These are phyloP conservation scores for Penicillium macrosclerotiorum DNA, from an alignment of 495 filamentous ascomycete species.

Conservation along the genomic window DNA sequence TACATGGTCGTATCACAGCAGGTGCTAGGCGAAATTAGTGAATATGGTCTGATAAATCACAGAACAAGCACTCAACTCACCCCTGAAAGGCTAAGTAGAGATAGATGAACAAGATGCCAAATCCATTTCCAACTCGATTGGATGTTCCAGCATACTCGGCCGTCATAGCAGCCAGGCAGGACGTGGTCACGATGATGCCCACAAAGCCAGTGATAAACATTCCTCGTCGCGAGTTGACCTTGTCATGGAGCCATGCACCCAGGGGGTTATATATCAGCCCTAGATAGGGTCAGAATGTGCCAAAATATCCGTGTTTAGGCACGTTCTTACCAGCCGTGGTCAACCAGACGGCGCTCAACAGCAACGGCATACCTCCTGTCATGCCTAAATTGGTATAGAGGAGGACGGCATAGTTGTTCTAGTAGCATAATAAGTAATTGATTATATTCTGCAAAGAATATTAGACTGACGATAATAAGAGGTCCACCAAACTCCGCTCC, in stretches of 20 bases:
- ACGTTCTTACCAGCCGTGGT: slow-evolving; percentile 36
- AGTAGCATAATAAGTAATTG: slow-evolving; percentile 4
- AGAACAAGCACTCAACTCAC: slow-evolving; percentile 10
- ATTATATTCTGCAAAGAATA: not conserved
- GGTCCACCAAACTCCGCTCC: slow-evolving; percentile 39
- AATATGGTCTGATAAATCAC: not conserved
- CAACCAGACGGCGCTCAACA: slow-evolving; percentile 48
- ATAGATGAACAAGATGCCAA: slow-evolving; percentile 49
- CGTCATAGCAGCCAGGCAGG: slow-evolving; percentile 41
- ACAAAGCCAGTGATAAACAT: slow-evolving; percentile 46
- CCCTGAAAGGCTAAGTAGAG: slow-evolving; percentile 46
- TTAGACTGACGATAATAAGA: slow-evolving; percentile 32
- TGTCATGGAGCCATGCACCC: slow-evolving; percentile 47
- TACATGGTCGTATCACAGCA: slow-evolving; percentile 53
- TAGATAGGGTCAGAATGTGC: slow-evolving; percentile 15
- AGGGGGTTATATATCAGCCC: slow-evolving; percentile 46
- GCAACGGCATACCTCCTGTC: slow-evolving; percentile 42
- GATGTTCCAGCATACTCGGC: slow-evolving; percentile 41
- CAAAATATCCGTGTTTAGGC: not conserved
- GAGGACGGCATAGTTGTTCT: slow-evolving; percentile 50
- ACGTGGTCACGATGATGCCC: slow-evolving; percentile 36
- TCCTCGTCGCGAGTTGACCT: slow-evolving; percentile 41
- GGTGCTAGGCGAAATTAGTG: slow-evolving; percentile 24
- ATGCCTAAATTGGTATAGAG: slow-evolving; percentile 49
- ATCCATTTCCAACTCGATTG: slow-evolving; percentile 45